phyloP scores from a whole-genome alignment of 805 yeast genomes.

The Candida sphagnicola region DNA sequence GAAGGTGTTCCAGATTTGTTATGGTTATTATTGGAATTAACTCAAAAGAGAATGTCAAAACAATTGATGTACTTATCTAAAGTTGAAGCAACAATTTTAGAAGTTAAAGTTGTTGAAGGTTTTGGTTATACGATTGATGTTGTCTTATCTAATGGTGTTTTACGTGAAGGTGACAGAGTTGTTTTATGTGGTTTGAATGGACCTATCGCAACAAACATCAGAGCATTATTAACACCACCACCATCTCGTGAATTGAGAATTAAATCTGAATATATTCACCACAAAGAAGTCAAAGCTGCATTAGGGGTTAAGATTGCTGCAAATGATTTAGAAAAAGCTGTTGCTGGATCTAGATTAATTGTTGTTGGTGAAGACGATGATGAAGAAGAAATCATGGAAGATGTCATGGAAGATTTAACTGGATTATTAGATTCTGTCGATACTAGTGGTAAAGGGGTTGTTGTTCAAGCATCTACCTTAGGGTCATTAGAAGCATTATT shows the following conservation, averaged over 20 bases:
- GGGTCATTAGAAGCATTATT: slow-evolving; percentile 97
- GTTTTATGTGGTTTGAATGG: slow-evolving; percentile 98
- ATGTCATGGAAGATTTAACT: slow-evolving; percentile 97
- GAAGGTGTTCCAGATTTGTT: slow-evolving; percentile 99
- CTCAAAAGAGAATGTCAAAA: slow-evolving; percentile 98
- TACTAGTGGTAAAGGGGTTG: slow-evolving; percentile 93
- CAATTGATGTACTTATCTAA: slow-evolving; percentile 93
- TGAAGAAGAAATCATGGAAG: slow-evolving; percentile 96
- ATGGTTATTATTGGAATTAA: slow-evolving; percentile 90
- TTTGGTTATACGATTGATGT: slow-evolving; percentile 98
- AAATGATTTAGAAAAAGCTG: slow-evolving; percentile 95
- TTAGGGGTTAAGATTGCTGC: slow-evolving; percentile 99
- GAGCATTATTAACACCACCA: slow-evolving; percentile 96
- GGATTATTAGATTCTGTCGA: slow-evolving; percentile 94
- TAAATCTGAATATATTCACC: slow-evolving; percentile 94
- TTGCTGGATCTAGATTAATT: slow-evolving; percentile 94
- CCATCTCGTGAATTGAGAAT: slow-evolving; percentile 94
- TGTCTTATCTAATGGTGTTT: slow-evolving; percentile 91
- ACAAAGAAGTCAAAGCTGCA: slow-evolving; percentile 98
- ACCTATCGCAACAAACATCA: slow-evolving; percentile 92
- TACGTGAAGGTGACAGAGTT: slow-evolving; percentile 91
- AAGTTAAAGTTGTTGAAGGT: slow-evolving; percentile 98
- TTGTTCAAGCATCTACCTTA: slow-evolving; percentile 96
- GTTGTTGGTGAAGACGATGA: slow-evolving; percentile 97
- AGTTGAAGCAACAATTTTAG: slow-evolving; percentile 93